Conservation (phyloP, 768 basidiomycete genomes). For the Mycena haematopus region DNA sequence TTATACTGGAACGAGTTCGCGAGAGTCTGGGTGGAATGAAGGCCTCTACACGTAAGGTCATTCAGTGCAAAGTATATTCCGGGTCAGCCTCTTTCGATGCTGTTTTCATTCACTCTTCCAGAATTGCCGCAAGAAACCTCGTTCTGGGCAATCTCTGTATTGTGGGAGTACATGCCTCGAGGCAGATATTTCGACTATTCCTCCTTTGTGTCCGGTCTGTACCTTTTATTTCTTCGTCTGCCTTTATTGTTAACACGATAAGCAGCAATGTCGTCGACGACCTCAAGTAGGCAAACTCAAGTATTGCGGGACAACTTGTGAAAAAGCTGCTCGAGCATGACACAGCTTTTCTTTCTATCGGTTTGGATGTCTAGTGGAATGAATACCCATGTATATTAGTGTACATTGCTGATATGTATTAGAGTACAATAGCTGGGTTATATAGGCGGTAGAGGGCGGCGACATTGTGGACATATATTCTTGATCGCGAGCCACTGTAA, state of each 20-base stretch:
- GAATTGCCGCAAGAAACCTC: constrained; percentile 28
- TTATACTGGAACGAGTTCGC: constrained; percentile 48
- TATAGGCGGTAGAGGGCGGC: constrained; percentile 81
- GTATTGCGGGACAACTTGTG: constrained; percentile 28
- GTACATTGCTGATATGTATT: constrained; percentile 14
- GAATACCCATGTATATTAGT: constrained; percentile 13
- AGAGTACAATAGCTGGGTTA: constrained; percentile 41
- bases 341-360: background rate
- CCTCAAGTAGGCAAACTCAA: constrained; percentile 29
- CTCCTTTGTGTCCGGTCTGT: constrained; percentile 28
- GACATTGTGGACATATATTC: constrained; percentile 94
- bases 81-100: too few species aligned
- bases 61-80: constrained; percentile 18
- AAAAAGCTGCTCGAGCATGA: constrained; percentile 15
- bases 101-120: background rate
- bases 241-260: background rate
- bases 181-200: constrained; percentile 25
- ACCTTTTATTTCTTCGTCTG: background rate
- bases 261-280: constrained; percentile 27
- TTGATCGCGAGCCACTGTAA: constrained; percentile 78
- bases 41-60: constrained; percentile 13
- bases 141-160: constrained; percentile 23
- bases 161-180: constrained; percentile 24
- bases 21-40: constrained; percentile 36
- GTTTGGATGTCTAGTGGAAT: background rate